Evolutionary conservation across 2,329 filamentous ascomycete genomes (phyloP).

Genomic region (Phaeoacremonium minimum): DNA sequence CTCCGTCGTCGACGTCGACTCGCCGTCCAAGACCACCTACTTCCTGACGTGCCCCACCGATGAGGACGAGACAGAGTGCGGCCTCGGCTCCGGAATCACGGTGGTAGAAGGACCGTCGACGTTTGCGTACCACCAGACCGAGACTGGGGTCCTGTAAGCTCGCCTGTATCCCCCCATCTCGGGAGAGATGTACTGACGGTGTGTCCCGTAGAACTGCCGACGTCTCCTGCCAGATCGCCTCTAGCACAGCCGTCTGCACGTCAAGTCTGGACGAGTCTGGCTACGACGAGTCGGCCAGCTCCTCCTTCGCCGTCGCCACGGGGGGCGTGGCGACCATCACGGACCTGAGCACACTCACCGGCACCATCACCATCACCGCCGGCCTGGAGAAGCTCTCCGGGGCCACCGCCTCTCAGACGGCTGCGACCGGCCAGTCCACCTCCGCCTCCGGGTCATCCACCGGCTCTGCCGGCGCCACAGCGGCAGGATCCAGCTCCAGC

Average conservation of each 20-base stretch:
- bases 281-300: constrained; percentile 4
- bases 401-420: constrained; percentile 1
- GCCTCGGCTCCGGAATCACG: constrained; percentile 10
- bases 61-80: constrained; percentile 11
- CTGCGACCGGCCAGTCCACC: constrained; percentile 11
- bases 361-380: constrained; percentile 30
- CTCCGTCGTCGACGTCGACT: constrained; percentile 16
- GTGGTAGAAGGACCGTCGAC: constrained; percentile 15
- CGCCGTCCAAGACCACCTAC: constrained; percentile 16
- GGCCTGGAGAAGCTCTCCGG: constrained; percentile 27
- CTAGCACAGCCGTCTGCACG: constrained; percentile 8
- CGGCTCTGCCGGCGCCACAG: constrained; percentile 10
- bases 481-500: constrained; percentile 12
- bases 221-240: constrained; percentile 8
- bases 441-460: constrained; percentile 7
- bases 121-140: constrained; percentile 6
- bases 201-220: constrained; percentile 7
- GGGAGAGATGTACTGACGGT: neutral
- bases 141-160: constrained; percentile 7
- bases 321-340: constrained; percentile 7
- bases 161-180: neutral
- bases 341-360: constrained; percentile 14
- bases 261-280: constrained; percentile 2
- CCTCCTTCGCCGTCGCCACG: constrained; percentile 1
- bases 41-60: constrained; percentile 14